Evolutionary conservation across 2,329 filamentous ascomycete genomes (phyloP).

Genomic region (Clonostachys rhizophaga): DNA sequence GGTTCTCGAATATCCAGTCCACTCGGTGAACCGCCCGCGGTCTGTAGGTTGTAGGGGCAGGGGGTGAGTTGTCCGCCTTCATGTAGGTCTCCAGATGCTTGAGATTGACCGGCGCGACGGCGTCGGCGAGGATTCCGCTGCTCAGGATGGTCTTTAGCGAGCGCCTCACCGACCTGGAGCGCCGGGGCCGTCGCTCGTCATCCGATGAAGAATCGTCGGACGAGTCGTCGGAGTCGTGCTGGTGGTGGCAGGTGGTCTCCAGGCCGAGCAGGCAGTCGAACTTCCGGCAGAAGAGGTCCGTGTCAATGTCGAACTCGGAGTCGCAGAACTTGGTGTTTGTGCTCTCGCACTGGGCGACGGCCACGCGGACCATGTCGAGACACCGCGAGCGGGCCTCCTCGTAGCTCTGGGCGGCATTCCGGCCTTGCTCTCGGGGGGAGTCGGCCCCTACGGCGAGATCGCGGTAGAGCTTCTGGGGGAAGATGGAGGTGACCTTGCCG

Average conservation of each 20-base stretch:
- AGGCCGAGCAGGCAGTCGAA: slow-evolving; percentile 22
- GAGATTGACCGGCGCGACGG: slow-evolving; percentile 7
- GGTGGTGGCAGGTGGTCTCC: neutral
- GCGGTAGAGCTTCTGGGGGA: slow-evolving; percentile 33
- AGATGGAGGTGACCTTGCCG: slow-evolving; percentile 37
- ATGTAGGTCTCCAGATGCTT: slow-evolving; percentile 6
- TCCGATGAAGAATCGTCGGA: neutral
- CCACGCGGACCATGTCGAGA: slow-evolving; percentile 28
- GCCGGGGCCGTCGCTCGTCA: neutral
- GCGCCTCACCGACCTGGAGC: slow-evolving; percentile 6
- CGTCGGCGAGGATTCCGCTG: slow-evolving; percentile 6
- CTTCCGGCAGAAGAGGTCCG: slow-evolving; percentile 22
- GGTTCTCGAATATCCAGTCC: slow-evolving; percentile 35
- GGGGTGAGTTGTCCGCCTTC: slow-evolving; percentile 1
- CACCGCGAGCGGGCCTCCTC: slow-evolving; percentile 33
- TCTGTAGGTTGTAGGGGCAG: neutral
- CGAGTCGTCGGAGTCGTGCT: slow-evolving; percentile 7
- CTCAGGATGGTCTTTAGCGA: slow-evolving; percentile 7
- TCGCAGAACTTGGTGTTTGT: slow-evolving; percentile 41
- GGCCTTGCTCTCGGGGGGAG: slow-evolving; percentile 14
- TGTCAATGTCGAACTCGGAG: slow-evolving; percentile 36
- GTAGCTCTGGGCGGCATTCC: slow-evolving; percentile 34
- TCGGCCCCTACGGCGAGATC: slow-evolving; percentile 12
- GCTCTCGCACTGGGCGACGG: slow-evolving; percentile 33
- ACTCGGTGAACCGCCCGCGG: slow-evolving; percentile 35